These are phyloP conservation scores for Monilinia fructicola DNA, from an alignment of 2,329 filamentous ascomycete species.

Conservation along the genomic window DNA sequence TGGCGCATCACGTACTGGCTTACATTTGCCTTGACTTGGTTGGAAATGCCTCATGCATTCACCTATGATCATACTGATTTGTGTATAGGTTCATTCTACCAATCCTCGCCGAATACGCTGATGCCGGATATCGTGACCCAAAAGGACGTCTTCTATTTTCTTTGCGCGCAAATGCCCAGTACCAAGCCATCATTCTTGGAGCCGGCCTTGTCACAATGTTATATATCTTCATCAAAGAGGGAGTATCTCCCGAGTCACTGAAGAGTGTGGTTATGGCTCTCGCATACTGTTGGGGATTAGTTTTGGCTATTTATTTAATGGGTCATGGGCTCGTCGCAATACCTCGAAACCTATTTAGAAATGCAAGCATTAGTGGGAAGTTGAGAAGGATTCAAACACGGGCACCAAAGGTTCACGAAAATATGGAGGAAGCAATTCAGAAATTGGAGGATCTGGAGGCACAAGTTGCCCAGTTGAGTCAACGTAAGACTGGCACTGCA, in stretches of 20 bases:
- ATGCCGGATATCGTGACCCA: conserved; percentile 88
- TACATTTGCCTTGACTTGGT: conserved; percentile 94
- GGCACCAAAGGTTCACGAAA: conserved; percentile 82
- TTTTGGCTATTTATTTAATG: conserved; percentile 95
- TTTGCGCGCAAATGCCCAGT: conserved; percentile 81
- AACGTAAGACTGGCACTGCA: conserved; percentile 76
- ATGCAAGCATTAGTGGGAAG: conserved; percentile 72
- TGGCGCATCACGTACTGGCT: conserved; percentile 98
- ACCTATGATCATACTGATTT: conserved; percentile 12
- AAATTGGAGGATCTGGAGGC: conserved; percentile 78
- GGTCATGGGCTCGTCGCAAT: conserved; percentile 93
- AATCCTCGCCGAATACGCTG: conserved; percentile 89
- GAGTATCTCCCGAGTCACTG: conserved; percentile 68
- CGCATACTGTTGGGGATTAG: conserved; percentile 89
- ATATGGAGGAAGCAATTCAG: conserved; percentile 79
- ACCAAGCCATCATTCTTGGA: conserved; percentile 77
- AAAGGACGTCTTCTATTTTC: conserved; percentile 81
- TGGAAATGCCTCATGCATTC: conserved; percentile 35
- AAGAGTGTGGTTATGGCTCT: conserved; percentile 89
- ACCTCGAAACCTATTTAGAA: conserved; percentile 75
- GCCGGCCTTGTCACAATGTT: conserved; percentile 70
- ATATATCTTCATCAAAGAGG: conserved; percentile 80
- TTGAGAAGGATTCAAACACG: conserved; percentile 73
- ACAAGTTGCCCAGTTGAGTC: conserved; percentile 75
- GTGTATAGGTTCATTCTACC: conserved; percentile 78